Evolutionary conservation across 129 eudicot genomes (phyloP).

Genomic region (Scalesia atractyloides): DNA sequence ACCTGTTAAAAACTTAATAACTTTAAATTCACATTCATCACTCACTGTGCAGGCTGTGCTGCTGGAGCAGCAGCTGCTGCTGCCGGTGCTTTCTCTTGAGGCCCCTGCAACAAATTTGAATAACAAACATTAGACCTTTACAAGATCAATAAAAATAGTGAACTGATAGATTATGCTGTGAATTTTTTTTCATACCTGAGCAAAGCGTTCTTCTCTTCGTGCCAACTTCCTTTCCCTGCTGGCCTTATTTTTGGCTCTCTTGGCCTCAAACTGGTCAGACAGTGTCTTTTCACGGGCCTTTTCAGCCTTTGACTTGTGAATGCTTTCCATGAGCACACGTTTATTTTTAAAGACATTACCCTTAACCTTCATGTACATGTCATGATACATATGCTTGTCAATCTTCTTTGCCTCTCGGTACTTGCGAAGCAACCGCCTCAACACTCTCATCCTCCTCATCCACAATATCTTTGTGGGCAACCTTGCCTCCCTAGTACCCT

Average conservation of each 20-base stretch:
- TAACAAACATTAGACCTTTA: neutral
- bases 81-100: slow-evolving; percentile 50
- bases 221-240: slow-evolving; percentile 94
- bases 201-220: slow-evolving; percentile 87
- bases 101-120: slow-evolving; percentile 39
- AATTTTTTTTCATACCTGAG: slow-evolving; percentile 48
- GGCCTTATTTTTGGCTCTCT: slow-evolving; percentile 95
- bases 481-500: slow-evolving; percentile 95
- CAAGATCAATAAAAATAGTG: neutral
- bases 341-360: slow-evolving; percentile 97
- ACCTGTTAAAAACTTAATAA: neutral
- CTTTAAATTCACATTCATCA: slow-evolving; percentile 5
- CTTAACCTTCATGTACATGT: slow-evolving; percentile 97
- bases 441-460: slow-evolving; percentile 96
- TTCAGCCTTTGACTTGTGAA: slow-evolving; percentile 96
- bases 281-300: slow-evolving; percentile 96
- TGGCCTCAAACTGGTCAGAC: slow-evolving; percentile 94
- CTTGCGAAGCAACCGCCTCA: slow-evolving; percentile 81
- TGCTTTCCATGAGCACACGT: slow-evolving; percentile 94
- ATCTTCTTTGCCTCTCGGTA: slow-evolving; percentile 91
- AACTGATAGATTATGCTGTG: neutral
- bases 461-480: slow-evolving; percentile 86
- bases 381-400: slow-evolving; percentile 98
- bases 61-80: slow-evolving; percentile 37
- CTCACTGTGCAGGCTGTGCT: slow-evolving; percentile 55